Evolutionary conservation across 306 rosid genomes (phyloP).

Genomic region (Dalbergia cochinchinensis): DNA sequence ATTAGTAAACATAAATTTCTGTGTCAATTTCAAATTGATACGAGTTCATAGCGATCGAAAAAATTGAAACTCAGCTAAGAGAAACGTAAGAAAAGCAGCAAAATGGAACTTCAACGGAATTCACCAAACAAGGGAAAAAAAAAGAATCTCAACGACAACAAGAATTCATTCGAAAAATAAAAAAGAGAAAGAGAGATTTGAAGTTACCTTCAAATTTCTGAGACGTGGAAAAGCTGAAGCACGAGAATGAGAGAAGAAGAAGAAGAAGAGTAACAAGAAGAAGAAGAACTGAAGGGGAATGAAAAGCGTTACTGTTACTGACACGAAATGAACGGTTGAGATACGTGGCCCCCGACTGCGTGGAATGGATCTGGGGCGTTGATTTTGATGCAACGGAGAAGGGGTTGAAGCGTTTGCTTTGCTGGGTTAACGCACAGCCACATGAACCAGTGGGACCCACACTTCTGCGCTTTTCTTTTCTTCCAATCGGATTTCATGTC

Average conservation of each 20-base stretch:
- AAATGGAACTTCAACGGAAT: slow-evolving; percentile 25
- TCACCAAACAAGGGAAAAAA: slow-evolving; percentile 28
- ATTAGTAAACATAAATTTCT: background rate
- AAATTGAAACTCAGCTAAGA: slow-evolving; percentile 6
- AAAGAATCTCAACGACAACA: background rate
- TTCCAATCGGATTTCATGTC: slow-evolving; percentile 23
- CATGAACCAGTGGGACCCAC: slow-evolving; percentile 52
- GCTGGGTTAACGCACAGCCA: slow-evolving; percentile 22
- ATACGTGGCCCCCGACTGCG: background rate
- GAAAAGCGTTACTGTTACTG: background rate
- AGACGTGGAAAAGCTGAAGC: slow-evolving; percentile 16
- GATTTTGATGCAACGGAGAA: background rate
- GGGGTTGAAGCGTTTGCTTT: background rate
- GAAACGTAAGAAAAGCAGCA: slow-evolving; percentile 2
- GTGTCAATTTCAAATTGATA: slow-evolving; percentile 13
- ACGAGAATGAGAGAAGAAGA: background rate
- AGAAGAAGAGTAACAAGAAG: background rate
- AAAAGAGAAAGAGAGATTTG: background rate
- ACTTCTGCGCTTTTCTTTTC: slow-evolving; percentile 47
- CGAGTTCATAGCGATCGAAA: background rate
- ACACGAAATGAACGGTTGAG: slow-evolving; percentile 33
- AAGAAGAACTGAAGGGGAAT: background rate
- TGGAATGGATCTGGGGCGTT: slow-evolving; percentile 11
- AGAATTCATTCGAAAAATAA: background rate
- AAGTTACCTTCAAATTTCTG: slow-evolving; percentile 8